Evolutionary conservation across 768 basidiomycete species (phyloP), one percentile per base, ranked within the genome.

Genomic region (Mycena crocata): DNA sequence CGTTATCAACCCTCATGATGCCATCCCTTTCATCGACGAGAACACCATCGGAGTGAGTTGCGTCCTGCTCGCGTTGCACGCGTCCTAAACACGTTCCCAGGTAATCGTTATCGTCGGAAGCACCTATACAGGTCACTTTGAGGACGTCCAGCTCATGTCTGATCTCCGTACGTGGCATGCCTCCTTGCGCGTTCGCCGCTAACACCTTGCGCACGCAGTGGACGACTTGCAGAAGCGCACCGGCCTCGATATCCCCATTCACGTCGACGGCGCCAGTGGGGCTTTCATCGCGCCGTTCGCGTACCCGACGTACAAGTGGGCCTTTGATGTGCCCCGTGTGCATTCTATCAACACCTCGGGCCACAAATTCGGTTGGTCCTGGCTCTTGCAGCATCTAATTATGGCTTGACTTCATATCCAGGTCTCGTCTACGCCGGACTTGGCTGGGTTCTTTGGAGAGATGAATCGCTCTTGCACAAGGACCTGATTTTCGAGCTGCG

Each of bases 241-340:
- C 3, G 90, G 90, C 1, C 79, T 84, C 52, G 78, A 85, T 68
- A 80, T 92, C 65, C 87, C 87, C 9, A 90, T 92, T 59, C 90
- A 92, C 69, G 90, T 91, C 24, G 89, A 90, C 68, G 89, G 82
- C 9, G 89, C 89, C 10, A 86, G 85, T 6, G 87, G 87, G 17
- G 90, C 84, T 0, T 89, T 92, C 73, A 80, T 90, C 51, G 89
- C 89, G 14, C 90, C 87, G 3, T 90, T 89, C 73, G 87, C 83
- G 5, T 86, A 86, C 74, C 89, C 88, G 0, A 72, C 81, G 28
- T 79, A 84, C 66, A 82, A 84, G 65, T 90, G 89, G 88, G 83
- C 81, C 71, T 89, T 90, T 73, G 82, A 86, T 58, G 78, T 85
- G 14, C 24, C 28, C n/a, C 67, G 69, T 15, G 72, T 71, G 6